Evolutionary conservation across 2,329 filamentous ascomycete genomes (phyloP).

Genomic region (Aaosphaeria pasadenensis): DNA sequence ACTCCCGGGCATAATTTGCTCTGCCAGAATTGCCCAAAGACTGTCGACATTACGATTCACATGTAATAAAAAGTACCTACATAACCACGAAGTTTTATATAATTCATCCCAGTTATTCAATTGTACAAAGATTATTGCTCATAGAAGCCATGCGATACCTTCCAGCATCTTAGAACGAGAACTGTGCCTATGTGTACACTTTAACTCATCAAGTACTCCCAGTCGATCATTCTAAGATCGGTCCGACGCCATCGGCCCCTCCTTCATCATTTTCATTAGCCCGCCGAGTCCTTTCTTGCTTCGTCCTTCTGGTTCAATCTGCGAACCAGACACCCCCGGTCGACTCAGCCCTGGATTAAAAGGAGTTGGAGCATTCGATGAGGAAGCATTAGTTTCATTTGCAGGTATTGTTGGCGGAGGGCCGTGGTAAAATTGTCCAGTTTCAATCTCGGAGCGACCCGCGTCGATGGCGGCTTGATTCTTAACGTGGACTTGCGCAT

Average conservation of each 20-base stretch:
- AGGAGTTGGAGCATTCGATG: not conserved
- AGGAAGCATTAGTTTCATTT: not conserved
- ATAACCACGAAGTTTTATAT: too few relatives aligned
- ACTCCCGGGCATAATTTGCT: too few relatives aligned
- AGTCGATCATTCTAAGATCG: too few relatives aligned
- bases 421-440: slow-evolving; percentile 12
- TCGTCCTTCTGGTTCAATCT: slow-evolving; percentile 14
- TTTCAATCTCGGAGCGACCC: slow-evolving; percentile 31
- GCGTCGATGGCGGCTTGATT: slow-evolving; percentile 31
- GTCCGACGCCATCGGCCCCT: slow-evolving; percentile 11
- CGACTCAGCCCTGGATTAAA: not conserved
- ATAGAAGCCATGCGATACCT: too few relatives aligned
- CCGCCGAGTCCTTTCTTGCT: slow-evolving; percentile 22
- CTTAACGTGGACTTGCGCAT: slow-evolving; percentile 25
- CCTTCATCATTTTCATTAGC: slow-evolving; percentile 33
- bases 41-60: too few relatives aligned
- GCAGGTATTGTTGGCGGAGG: slow-evolving; percentile 1
- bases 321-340: slow-evolving; percentile 19
- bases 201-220: too few relatives aligned
- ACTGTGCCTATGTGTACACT: too few relatives aligned
- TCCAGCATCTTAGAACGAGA: too few relatives aligned
- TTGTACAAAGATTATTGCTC: too few relatives aligned
- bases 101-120: too few relatives aligned
- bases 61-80: too few relatives aligned
- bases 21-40: too few relatives aligned